Evolutionary conservation across 2,329 filamentous ascomycete genomes (phyloP), one percentile per base, ranked within the genome.

Genomic region (Sporothrix humicola): DNA sequence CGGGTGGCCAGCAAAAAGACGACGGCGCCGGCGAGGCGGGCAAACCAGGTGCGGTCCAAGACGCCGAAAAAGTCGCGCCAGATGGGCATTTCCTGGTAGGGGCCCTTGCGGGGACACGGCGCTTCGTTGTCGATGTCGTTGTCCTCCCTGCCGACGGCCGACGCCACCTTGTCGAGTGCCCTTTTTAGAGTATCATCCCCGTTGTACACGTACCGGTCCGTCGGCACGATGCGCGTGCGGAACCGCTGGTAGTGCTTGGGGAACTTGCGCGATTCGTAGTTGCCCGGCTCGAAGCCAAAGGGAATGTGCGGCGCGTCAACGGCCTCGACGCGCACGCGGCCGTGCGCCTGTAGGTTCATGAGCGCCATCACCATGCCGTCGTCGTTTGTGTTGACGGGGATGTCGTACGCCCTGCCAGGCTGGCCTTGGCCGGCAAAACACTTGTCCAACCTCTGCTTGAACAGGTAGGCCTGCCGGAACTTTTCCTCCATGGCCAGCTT

Each of bases 21-120:
- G 1, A 93, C 85, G 5, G 89, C 87, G 4, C 88, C 86, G 4
- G 93, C 79, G 12, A 91, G 85, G 75, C 89, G 87, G 72, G 87
- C 85, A 91, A 92, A 94, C 72, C 90, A 86, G 0, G 83, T 81
- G n/a, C 80, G 80, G 74, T 93, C 86, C 0, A 88, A 77, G 6
- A 86, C 82, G 8, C 88, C 90, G 74, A 91, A 88, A 74, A 94
- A 89, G 79, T 92, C 90, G 71, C 89, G 87, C 92, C 92, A 95
- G 71, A 93, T 86, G 0, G 92, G 92, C 3, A 93, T 83, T 58
- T 88, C 86, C 12, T 84, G 84, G 4, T 77, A 78, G 1, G 82
- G 81, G 0, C 85, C 84, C 15, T 79, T 74, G 0, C 78, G 79
- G 0, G 87, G 23, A 26, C 23, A 26, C 23, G 23, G 23, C 23